These are phyloP conservation scores for Agapanthus africanus DNA, from an alignment of 106 monocot species.

Conservation along the genomic window DNA sequence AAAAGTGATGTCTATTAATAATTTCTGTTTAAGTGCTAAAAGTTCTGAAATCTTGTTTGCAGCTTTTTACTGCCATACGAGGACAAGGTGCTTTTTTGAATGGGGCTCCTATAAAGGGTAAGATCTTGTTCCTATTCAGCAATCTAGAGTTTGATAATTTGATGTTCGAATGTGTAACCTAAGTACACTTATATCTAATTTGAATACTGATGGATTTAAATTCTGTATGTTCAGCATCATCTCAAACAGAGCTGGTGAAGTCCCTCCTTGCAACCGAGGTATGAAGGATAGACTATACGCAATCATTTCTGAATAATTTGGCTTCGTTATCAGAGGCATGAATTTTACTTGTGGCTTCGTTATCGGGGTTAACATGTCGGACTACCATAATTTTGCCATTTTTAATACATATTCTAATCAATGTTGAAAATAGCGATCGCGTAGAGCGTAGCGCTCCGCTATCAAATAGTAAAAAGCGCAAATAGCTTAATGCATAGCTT, in stretches of 20 bases:
- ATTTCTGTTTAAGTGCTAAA: not conserved
- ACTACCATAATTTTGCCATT: not conserved
- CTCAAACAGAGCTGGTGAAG: constrained; percentile 74
- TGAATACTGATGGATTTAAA: not conserved
- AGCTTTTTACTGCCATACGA: constrained; percentile 79
- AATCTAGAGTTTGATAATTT: not conserved
- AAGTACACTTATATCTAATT: not conserved
- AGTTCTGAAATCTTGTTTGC: constrained; percentile 8
- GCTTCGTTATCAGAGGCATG: no score
- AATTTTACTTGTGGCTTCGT: no score
- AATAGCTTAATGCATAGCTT: no score
- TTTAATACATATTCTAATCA: not conserved
- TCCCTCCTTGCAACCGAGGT: constrained; percentile 95
- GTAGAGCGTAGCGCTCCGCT: no score
- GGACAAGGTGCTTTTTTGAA: constrained; percentile 96
- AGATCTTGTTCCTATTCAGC: not conserved
- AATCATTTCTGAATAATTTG: not conserved
- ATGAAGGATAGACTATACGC: not conserved
- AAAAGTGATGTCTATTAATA: not conserved
- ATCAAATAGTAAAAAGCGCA: no score
- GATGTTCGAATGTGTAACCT: not conserved
- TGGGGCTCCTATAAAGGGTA: constrained; percentile 39
- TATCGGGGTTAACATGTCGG: not conserved
- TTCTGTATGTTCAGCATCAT: constrained; percentile 47
- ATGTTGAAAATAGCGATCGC: no score